Base-by-base conservation (phyloP, 352 stramenopile genomes). In the Pythium dissimile region DNA sequence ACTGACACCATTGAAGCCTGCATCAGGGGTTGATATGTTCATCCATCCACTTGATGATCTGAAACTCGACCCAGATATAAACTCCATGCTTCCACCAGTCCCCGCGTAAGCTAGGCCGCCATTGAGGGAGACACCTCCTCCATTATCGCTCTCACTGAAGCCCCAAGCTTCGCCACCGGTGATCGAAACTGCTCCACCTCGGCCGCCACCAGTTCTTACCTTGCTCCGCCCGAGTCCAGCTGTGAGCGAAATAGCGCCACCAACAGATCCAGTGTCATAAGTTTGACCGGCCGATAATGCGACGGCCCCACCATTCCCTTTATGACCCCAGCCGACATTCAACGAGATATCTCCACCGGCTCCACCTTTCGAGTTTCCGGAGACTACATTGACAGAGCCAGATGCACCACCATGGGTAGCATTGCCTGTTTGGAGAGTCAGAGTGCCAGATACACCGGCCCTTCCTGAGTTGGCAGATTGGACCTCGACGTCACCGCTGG, bases 231-330 rank as follows among this genome's bases (percentile, higher is more conserved):
- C 80, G 46, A 65, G 55, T 43, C 82, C 82, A 64, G 69, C 82
- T 8, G 58, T 63, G 35, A 92, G 59, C 47, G 61, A 62, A 27
- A 89, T 67, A 47, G 73, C 50, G 24, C 84, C 84, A 41, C 84
- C 84, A 35, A 58, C 73, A 26, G 66, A 73, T 48, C 66, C 68
- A 20, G 68, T 38, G 20, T 71, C 71, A 18, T 24, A 64, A 37
- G 83, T 83, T 45, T 90, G 72, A 20, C 83, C 83, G 54, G 76
- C 83, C 43, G 55, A 67, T 8, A 98, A 34, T 7, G 55, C 55
- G 35, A 98, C 71, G 51, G 81, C 75, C 18, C 95, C 93, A 42
- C 95, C 95, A 56, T 85, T 82, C 5, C 76, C 83, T 39, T 84
- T 82, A 42, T 88, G 79, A n/a, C 90, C 89, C 37, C 69, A 77